Conservation (phyloP, 148 eudicot genomes). For the Dysphania ambrosioides region DNA sequence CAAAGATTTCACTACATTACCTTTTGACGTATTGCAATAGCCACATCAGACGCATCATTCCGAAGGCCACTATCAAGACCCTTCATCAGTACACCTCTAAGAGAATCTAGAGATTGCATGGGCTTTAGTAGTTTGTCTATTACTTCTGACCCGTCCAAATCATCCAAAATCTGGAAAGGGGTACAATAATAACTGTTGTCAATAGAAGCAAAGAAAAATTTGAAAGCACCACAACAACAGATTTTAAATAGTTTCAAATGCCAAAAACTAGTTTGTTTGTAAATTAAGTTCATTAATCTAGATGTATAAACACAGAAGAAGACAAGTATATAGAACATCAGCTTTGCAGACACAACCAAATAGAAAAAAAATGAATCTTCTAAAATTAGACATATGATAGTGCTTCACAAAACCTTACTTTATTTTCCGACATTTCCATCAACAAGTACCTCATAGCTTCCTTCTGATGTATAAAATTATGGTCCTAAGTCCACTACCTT, state of each 20-base stretch:
- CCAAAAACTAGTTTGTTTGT: not conserved
- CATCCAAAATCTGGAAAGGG: slow-evolving; percentile 59
- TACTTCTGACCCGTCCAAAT: slow-evolving; percentile 39
- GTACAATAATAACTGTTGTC: not conserved
- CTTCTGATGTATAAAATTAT: not conserved
- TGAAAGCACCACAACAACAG: not conserved
- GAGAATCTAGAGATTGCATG: slow-evolving; percentile 51
- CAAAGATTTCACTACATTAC: slow-evolving; percentile 23
- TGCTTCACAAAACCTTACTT: not conserved
- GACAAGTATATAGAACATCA: not conserved
- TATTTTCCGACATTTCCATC: not conserved
- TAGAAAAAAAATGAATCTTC: not conserved
- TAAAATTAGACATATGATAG: not conserved
- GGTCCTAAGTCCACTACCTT: not conserved
- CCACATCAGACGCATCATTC: slow-evolving; percentile 88
- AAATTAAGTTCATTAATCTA: not conserved
- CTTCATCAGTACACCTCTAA: slow-evolving; percentile 61
- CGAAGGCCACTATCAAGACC: slow-evolving; percentile 95
- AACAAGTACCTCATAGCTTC: not conserved
- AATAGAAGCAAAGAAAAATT: not conserved
- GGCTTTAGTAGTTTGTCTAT: slow-evolving; percentile 49
- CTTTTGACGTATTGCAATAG: slow-evolving; percentile 99
- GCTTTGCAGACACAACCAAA: not conserved
- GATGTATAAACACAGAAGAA: not conserved
- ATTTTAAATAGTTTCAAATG: not conserved